Conservation (phyloP, 306 rosid species). For the Vigna reflexopilosa region DNA sequence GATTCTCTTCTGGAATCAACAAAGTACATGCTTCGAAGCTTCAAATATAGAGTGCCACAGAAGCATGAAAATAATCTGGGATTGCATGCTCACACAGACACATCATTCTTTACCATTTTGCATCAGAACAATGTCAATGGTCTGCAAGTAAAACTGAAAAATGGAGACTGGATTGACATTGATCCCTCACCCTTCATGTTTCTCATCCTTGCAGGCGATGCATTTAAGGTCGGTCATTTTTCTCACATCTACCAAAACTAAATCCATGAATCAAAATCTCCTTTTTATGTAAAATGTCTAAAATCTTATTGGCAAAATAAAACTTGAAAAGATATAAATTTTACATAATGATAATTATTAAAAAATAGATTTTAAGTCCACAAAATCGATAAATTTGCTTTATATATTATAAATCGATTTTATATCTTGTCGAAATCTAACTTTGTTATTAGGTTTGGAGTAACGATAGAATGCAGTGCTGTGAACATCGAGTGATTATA, state of each 20-base stretch:
- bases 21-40: conserved; percentile 43
- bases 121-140: conserved; percentile 48
- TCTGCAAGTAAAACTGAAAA: conserved; percentile 46
- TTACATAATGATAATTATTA: too few relatives aligned
- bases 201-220: conserved; percentile 49
- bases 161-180: conserved; percentile 45
- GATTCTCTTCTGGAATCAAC: conserved; percentile 44
- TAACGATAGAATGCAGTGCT: conserved; percentile 40
- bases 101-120: conserved; percentile 47
- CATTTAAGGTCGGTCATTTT: conserved; percentile 41
- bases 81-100: conserved; percentile 44
- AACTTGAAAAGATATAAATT: too few relatives aligned
- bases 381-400: too few relatives aligned
- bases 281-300: too few relatives aligned
- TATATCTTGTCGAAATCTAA: too few relatives aligned
- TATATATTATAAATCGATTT: too few relatives aligned
- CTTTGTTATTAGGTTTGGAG: conserved; percentile 41
- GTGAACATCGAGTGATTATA: conserved; percentile 45
- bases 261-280: too few relatives aligned
- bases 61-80: conserved; percentile 41
- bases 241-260: not conserved
- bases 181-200: conserved; percentile 48
- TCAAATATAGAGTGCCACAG: conserved; percentile 42
- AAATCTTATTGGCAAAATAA: too few relatives aligned
- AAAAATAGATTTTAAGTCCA: too few relatives aligned